Conservation (phyloP, 805 yeast genomes). For the Zygoascus flipseniorum region DNA sequence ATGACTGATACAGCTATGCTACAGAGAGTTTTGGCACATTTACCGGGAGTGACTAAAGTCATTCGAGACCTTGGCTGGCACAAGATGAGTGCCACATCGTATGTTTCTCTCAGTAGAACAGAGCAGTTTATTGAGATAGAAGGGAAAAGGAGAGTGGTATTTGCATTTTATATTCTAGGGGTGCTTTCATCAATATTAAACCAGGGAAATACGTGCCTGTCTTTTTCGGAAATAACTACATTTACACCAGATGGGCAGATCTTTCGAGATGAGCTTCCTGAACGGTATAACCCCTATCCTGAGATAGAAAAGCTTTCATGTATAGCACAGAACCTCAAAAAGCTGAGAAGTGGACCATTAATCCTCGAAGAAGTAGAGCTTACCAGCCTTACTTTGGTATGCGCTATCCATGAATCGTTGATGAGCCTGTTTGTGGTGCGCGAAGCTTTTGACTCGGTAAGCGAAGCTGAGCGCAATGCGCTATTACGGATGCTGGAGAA, state of each 20-base stretch:
- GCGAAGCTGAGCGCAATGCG: background rate
- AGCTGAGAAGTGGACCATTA: background rate
- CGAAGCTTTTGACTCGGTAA: background rate
- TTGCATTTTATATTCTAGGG: background rate
- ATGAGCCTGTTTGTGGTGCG: background rate
- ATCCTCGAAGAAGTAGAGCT: background rate
- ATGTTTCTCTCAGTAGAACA: background rate
- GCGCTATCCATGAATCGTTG: background rate
- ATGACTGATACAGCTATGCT: background rate
- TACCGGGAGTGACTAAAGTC: background rate
- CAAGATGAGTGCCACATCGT: background rate
- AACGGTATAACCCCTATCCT: background rate
- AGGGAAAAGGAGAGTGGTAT: background rate
- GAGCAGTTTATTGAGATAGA: background rate
- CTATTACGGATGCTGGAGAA: background rate
- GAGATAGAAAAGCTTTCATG: background rate
- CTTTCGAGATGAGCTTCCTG: background rate
- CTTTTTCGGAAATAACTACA: background rate
- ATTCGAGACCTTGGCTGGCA: background rate
- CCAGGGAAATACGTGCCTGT: background rate
- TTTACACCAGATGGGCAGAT: no score
- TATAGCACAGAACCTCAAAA: background rate
- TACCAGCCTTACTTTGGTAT: background rate
- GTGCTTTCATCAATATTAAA: background rate
- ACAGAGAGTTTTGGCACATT: background rate